Evolutionary conservation across 2,329 filamentous ascomycete species (phyloP), one percentile per base, ranked within the genome.

Genomic region (Rhinocladiella similis): DNA sequence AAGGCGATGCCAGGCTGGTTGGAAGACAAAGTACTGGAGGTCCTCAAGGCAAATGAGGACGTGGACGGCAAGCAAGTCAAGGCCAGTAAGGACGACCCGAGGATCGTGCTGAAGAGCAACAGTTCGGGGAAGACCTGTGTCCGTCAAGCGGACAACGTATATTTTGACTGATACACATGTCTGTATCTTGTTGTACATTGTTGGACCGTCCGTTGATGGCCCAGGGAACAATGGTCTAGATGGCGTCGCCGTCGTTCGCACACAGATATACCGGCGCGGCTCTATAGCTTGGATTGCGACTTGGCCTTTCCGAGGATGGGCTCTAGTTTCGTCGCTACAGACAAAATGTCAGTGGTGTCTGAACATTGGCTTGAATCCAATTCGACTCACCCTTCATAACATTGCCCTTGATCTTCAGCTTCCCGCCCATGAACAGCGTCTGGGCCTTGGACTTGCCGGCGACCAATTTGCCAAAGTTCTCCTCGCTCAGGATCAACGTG

Each of bases 361-460:
- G 25, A 7, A 27, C 7, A 27, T 27, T 27, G 25, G 25, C 25
- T 27, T 7, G 25, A 27, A 27, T 27, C 25, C 6, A 33, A 33
- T 12, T 46, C 48, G 27, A 16, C 39, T 50, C 47, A 62, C 61
- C 74, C 84, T 97, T 97, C 93, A 97, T 97, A 60, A 97, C 86
- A 73, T 97, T 91, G 62, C 94, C 94, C 85, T 91, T 95, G 72
- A 97, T 85, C 89, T 97, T 99, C 71, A 99, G 82, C 83, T 96
- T 97, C 68, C 94, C 94, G n/a, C 84, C 84, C 93, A 99, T 97
- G 79, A 97, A 97, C 63, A 99, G 79, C 67, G 87, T 86, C 82
- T 99, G 94, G 55, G 94, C 91, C 71, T 97, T 96, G 67, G 90
- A 91, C 80, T 95, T 91, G 72, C 94, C 94, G 36, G 80, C 70